Evolutionary conservation across 1,284 basidiomycete genomes (phyloP).

Genomic region (Ustanciosporium gigantosporum): DNA sequence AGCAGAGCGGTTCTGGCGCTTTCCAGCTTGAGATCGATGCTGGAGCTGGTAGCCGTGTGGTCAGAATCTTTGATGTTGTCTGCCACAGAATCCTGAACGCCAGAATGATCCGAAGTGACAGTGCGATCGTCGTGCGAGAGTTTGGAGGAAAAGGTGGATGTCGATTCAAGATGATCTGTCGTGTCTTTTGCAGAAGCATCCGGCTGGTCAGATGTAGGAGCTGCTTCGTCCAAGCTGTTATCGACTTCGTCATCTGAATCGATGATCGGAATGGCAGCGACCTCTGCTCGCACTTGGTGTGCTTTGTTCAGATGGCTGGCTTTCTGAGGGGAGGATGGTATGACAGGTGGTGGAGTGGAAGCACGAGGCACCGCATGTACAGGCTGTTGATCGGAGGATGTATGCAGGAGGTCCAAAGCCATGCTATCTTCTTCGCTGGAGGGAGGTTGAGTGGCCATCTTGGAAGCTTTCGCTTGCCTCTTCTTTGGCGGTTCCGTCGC

Average conservation of each 20-base stretch:
- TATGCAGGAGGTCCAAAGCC: conserved; percentile 8
- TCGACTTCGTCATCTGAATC: conserved; percentile 16
- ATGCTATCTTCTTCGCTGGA: conserved; percentile 30
- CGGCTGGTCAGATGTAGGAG: too few relatives aligned
- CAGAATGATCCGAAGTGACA: conserved; percentile 8
- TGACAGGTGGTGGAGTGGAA: conserved; percentile 19
- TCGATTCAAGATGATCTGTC: conserved; percentile 3
- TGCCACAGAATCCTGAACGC: conserved; percentile 4
- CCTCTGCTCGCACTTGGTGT: not conserved
- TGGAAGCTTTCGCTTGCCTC: not conserved
- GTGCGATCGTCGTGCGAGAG: conserved; percentile 1
- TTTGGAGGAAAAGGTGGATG: not conserved
- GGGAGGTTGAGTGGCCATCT: not conserved
- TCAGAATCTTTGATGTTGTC: conserved; percentile 9
- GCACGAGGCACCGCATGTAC: conserved; percentile 19
- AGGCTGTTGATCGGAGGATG: not conserved
- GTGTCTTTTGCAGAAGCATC: too few relatives aligned
- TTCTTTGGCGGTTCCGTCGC: not conserved
- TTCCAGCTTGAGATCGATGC: conserved; percentile 20
- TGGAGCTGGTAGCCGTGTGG: conserved; percentile 17
- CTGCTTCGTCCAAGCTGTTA: too few relatives aligned
- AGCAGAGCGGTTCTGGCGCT: conserved; percentile 23
- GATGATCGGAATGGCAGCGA: conserved; percentile 8
- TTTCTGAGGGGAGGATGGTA: not conserved
- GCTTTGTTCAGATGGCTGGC: not conserved